Conservation (phyloP, 164 flowering plant species). For the Akebia trifoliata region DNA sequence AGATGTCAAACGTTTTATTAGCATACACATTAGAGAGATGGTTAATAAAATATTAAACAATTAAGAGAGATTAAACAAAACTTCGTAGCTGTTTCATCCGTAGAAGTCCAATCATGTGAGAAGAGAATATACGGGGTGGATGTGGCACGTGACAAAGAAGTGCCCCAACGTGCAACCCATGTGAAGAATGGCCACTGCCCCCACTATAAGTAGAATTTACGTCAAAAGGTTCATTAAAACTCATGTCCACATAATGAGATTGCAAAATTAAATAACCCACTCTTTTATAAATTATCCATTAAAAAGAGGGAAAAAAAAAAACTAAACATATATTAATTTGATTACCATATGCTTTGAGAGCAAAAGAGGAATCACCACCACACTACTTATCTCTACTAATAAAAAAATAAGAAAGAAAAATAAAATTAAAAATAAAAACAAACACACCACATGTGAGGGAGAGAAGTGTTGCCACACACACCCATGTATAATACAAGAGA, state of each 20-base stretch:
- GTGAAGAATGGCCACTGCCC: too few relatives aligned
- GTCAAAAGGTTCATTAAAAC: too few relatives aligned
- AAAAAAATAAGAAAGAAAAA: constrained; percentile 9
- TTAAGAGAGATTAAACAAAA: too few relatives aligned
- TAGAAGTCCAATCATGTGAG: too few relatives aligned
- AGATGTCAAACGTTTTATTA: neutral
- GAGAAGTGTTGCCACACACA: constrained; percentile 21
- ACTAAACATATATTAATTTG: constrained; percentile 19
- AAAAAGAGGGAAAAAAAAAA: constrained; percentile 1
- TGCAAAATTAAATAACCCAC: neutral
- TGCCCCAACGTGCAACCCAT: too few relatives aligned
- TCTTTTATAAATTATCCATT: neutral
- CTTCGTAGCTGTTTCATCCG: too few relatives aligned
- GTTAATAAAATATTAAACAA: too few relatives aligned
- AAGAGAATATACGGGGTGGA: too few relatives aligned
- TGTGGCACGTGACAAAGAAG: too few relatives aligned
- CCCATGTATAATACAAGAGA: constrained; percentile 39
- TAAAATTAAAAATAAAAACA: constrained; percentile 9
- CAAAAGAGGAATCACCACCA: constrained; percentile 51
- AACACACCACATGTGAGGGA: constrained; percentile 37
- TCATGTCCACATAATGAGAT: too few relatives aligned
- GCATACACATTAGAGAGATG: too few relatives aligned
- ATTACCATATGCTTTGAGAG: constrained; percentile 31
- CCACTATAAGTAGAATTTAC: too few relatives aligned
- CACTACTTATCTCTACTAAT: constrained; percentile 28